These are phyloP conservation scores for Trichophyton simii DNA, from an alignment of 2,329 filamentous ascomycete genomes.

Conservation along the genomic window DNA sequence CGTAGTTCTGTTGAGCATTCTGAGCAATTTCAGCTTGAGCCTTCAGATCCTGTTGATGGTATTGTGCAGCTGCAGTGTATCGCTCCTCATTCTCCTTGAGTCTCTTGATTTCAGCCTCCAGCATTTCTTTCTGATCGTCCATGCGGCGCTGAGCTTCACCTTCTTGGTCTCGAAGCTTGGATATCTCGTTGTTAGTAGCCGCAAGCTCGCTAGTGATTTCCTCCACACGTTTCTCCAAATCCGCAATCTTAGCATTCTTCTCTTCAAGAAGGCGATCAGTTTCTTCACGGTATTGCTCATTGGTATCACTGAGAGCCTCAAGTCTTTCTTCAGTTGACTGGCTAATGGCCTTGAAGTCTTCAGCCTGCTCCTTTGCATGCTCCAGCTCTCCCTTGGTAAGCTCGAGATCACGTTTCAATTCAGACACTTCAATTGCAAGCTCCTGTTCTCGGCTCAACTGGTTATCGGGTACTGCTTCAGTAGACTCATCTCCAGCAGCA, in stretches of 20 bases:
- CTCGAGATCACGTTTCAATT: constrained; percentile 78
- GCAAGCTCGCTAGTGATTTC: constrained; percentile 73
- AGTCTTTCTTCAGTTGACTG: constrained; percentile 80
- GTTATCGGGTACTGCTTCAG: constrained; percentile 42
- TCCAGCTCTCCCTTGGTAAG: constrained; percentile 69
- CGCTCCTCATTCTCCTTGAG: constrained; percentile 75
- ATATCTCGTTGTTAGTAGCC: constrained; percentile 70
- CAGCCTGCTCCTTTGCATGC: constrained; percentile 64
- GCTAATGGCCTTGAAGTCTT: constrained; percentile 80
- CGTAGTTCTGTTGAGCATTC: constrained; percentile 88
- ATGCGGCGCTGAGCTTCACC: constrained; percentile 57
- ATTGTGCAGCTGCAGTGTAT: constrained; percentile 65
- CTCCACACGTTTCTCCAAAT: constrained; percentile 70
- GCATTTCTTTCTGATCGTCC: constrained; percentile 67
- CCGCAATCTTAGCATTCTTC: constrained; percentile 66
- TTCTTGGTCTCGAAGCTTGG: constrained; percentile 65
- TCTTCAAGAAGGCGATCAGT: constrained; percentile 62
- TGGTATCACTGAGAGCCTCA: constrained; percentile 61
- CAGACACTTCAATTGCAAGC: constrained; percentile 67
- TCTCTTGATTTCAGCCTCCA: constrained; percentile 66
- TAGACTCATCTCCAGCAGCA: constrained; percentile 32
- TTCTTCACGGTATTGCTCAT: constrained; percentile 80
- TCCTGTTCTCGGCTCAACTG: constrained; percentile 62
- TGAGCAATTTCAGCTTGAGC: constrained; percentile 88
- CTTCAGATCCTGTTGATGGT: constrained; percentile 82